These are phyloP conservation scores for Trypanosoma rangeli DNA, from an alignment of 208 protist genomes.

Conservation along the genomic window DNA sequence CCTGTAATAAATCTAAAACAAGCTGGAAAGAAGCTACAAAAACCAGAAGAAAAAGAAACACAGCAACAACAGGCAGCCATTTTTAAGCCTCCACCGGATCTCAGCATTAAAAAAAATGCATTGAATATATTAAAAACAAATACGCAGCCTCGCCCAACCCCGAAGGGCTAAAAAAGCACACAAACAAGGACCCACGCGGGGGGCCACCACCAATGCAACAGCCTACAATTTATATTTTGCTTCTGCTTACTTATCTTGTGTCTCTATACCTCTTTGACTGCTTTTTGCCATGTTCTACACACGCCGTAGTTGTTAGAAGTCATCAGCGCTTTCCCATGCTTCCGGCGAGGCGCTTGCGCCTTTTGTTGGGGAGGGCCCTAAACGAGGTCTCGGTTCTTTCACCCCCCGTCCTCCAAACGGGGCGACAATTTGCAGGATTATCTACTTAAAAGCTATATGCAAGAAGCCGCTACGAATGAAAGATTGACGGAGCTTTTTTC, in stretches of 20 bases:
- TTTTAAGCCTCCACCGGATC: no score
- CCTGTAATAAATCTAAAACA: slow-evolving; percentile 2
- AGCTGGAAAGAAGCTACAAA: background rate
- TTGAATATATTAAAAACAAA: no score
- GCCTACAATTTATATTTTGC: no score
- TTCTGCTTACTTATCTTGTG: no score
- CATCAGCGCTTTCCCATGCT: slow-evolving; percentile 6
- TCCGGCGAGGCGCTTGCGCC: slow-evolving; percentile 9
- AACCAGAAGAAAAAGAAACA: slow-evolving; percentile 5
- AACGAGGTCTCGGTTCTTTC: background rate
- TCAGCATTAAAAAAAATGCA: no score
- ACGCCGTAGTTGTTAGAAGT: background rate
- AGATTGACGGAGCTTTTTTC: slow-evolving; percentile 23
- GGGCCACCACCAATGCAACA: no score
- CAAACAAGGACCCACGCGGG: no score
- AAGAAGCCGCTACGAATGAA: slow-evolving; percentile 6
- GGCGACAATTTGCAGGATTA: slow-evolving; percentile 9
- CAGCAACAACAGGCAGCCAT: background rate
- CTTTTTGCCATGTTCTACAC: background rate
- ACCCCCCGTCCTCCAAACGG: background rate
- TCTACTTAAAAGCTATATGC: slow-evolving; percentile 16
- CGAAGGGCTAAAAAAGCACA: no score
- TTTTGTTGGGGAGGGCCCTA: slow-evolving; percentile 9
- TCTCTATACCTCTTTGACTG: no score
- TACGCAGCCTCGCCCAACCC: no score